Evolutionary conservation across 441 rosid species (phyloP).

Genomic region (Gossypium trilobum): DNA sequence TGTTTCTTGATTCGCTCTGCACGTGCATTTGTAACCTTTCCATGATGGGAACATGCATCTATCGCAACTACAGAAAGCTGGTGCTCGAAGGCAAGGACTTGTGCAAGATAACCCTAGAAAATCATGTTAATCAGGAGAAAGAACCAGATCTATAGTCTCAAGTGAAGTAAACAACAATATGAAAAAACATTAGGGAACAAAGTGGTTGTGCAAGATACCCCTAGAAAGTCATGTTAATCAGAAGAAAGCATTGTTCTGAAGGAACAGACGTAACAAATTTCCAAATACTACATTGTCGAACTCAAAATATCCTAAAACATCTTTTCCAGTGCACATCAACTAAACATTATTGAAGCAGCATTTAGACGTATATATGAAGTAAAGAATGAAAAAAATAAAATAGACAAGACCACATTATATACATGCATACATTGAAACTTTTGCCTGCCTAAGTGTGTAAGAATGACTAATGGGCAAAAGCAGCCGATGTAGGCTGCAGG

Average conservation of each 20-base stretch:
- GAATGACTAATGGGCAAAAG: background rate
- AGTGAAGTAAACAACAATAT: slow-evolving; percentile 2
- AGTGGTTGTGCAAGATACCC: slow-evolving; percentile 76
- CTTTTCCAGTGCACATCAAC: background rate
- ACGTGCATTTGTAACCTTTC: slow-evolving; percentile 65
- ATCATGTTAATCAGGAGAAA: slow-evolving; percentile 19
- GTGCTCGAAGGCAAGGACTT: slow-evolving; percentile 31
- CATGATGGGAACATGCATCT: slow-evolving; percentile 83
- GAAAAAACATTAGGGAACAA: background rate
- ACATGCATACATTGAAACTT: background rate
- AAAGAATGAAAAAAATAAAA: background rate
- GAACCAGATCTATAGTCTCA: background rate
- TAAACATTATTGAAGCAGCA: background rate
- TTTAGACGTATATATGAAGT: background rate
- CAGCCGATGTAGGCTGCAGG: background rate
- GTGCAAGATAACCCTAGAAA: slow-evolving; percentile 77
- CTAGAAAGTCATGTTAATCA: slow-evolving; percentile 32
- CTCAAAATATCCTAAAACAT: background rate
- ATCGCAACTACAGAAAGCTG: slow-evolving; percentile 69
- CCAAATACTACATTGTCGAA: background rate
- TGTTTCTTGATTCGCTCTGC: slow-evolving; percentile 75
- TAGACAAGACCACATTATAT: background rate
- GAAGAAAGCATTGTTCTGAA: background rate
- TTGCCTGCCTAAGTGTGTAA: background rate
- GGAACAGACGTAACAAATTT: background rate